Conservation (phyloP, 2,329 filamentous ascomycete genomes). For the Amphichorda felina region DNA sequence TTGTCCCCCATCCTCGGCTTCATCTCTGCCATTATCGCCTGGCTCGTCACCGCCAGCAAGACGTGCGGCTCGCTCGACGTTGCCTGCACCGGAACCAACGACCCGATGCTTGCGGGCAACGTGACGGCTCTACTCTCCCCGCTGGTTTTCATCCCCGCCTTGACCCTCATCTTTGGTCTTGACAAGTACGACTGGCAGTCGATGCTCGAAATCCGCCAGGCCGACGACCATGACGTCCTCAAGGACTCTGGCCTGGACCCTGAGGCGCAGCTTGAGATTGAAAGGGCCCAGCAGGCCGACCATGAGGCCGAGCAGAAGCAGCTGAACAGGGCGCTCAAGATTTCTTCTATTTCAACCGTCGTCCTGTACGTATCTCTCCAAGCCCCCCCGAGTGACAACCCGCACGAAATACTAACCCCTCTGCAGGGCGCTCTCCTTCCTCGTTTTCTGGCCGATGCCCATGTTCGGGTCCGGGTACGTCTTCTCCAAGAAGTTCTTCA, state of each 20-base stretch:
- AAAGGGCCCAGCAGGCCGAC: conserved; percentile 12
- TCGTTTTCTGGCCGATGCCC: conserved; percentile 78
- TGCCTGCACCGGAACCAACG: conserved; percentile 65
- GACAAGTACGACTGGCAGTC: conserved; percentile 73
- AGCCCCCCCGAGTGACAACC: neutral
- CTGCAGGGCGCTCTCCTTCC: conserved; percentile 45
- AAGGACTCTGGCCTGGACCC: conserved; percentile 39
- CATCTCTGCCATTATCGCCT: conserved; percentile 54
- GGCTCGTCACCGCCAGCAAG: conserved; percentile 63
- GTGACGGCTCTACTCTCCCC: conserved; percentile 73
- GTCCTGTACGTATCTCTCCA: conserved; percentile 27
- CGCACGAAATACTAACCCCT: neutral
- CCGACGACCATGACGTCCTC: conserved; percentile 65
- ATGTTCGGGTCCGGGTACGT: conserved; percentile 71
- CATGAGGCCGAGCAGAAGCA: conserved; percentile 34
- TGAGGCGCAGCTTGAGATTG: conserved; percentile 11
- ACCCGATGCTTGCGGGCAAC: conserved; percentile 79
- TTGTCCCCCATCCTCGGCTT: conserved; percentile 57
- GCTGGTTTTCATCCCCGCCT: conserved; percentile 57
- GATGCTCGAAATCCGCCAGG: conserved; percentile 65
- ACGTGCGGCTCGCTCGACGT: conserved; percentile 60
- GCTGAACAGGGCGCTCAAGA: conserved; percentile 39
- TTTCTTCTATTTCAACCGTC: conserved; percentile 42
- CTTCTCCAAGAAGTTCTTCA: conserved; percentile 73
- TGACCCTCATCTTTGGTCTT: conserved; percentile 41